Conservation (phyloP, 768 basidiomycete genomes). For the Hebeloma cylindrosporum region DNA sequence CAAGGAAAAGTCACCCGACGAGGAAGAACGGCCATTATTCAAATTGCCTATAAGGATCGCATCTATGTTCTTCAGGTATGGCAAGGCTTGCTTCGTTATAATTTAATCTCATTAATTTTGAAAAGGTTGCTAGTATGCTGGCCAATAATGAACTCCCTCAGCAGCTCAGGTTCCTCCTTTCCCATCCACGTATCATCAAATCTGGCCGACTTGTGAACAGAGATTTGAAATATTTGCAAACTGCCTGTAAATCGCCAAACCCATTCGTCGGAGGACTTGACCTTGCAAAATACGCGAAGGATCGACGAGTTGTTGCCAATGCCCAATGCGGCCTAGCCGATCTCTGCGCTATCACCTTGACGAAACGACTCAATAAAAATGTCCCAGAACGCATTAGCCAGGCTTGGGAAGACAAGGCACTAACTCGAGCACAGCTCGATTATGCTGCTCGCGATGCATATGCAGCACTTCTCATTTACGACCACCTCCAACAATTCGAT, state of each 20-base stretch:
- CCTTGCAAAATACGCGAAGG: slow-evolving; percentile 30
- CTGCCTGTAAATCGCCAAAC: slow-evolving; percentile 8
- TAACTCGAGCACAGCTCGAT: slow-evolving; percentile 12
- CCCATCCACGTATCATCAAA: slow-evolving; percentile 22
- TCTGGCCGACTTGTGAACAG: slow-evolving; percentile 23
- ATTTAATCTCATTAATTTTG: slow-evolving; percentile 3
- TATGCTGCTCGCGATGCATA: slow-evolving; percentile 22
- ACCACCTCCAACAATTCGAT: slow-evolving; percentile 16
- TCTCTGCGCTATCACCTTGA: slow-evolving; percentile 27
- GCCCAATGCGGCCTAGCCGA: slow-evolving; percentile 27
- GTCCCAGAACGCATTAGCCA: slow-evolving; percentile 11
- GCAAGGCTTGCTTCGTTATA: background rate
- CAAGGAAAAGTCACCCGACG: slow-evolving; percentile 15
- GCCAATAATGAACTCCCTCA: slow-evolving; percentile 13
- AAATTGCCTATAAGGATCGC: slow-evolving; percentile 20
- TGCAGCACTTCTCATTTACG: slow-evolving; percentile 15
- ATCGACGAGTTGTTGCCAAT: slow-evolving; percentile 16
- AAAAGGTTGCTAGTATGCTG: slow-evolving; percentile 10
- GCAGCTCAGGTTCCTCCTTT: slow-evolving; percentile 16
- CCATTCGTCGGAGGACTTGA: slow-evolving; percentile 28
- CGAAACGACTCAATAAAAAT: slow-evolving; percentile 16
- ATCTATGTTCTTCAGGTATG: slow-evolving; percentile 23
- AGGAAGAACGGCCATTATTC: slow-evolving; percentile 22
- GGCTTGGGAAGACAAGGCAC: slow-evolving; percentile 14
- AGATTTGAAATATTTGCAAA: slow-evolving; percentile 24